A percentile compares a stretch with the other conserved stretches of the same genome.
Conservation (phyloP, 768 basidiomycete species). For the Galerina sulciceps region DNA sequence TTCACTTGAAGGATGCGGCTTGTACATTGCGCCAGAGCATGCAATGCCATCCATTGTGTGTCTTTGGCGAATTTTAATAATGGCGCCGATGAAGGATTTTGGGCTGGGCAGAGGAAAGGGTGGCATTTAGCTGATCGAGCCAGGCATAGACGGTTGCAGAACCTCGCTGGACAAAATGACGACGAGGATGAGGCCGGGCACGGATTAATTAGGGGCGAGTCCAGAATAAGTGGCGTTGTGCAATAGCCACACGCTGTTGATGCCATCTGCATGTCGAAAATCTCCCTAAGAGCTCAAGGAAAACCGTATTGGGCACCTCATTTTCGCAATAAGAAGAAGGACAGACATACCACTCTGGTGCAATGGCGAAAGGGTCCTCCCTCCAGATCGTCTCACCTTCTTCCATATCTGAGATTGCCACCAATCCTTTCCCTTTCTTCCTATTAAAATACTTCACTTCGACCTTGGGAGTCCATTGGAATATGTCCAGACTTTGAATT, state of each 20-base stretch:
- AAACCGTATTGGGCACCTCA: conserved; percentile 2
- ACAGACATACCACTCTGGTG: conserved; percentile 72
- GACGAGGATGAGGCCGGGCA: conserved; percentile 52
- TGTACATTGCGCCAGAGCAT: conserved; percentile 72
- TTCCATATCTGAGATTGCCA: conserved; percentile 67
- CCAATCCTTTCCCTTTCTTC: conserved; percentile 82
- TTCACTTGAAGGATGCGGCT: conserved; percentile 62
- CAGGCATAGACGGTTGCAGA: conserved; percentile 83
- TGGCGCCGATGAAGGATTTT: conserved; percentile 70
- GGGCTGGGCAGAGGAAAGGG: conserved; percentile 72
- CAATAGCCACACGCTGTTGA: conserved; percentile 75
- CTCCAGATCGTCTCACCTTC: conserved; percentile 83
- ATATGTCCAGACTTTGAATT: conserved; percentile 64
- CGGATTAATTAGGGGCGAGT: conserved; percentile 49
- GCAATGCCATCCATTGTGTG: conserved; percentile 75
- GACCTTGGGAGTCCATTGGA: conserved; percentile 65
- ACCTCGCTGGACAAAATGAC: conserved; percentile 62
- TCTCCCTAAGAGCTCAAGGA: conserved; percentile 56
- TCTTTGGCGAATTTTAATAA: conserved; percentile 64
- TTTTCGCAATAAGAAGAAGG: background rate
- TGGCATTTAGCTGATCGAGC: conserved; percentile 67
- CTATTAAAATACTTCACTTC: conserved; percentile 69
- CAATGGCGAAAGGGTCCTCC: conserved; percentile 80
- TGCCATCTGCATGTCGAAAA: conserved; percentile 67
- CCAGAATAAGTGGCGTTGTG: conserved; percentile 60